Evolutionary conservation across 176 grass and related monocot species (phyloP), one percentile per base, ranked within the genome.

Genomic region (Aegilops speltoides): DNA sequence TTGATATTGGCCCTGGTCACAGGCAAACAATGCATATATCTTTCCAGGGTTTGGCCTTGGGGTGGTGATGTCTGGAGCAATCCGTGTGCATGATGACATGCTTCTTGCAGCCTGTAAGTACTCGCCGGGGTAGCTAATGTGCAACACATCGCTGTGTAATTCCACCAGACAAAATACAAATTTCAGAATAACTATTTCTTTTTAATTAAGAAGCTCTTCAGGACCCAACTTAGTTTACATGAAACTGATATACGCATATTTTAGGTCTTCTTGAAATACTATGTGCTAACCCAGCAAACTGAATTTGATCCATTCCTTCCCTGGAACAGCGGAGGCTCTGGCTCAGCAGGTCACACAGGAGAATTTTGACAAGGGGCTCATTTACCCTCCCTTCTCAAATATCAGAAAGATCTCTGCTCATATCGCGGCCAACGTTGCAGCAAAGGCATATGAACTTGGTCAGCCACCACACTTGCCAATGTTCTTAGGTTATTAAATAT

Each of bases 401-500:
- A 97, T 97, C 86, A 90, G 94, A 71, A 97, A 94, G 78, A 94
- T 97, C 46, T 94, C 90, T 80, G 94, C 94, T 32, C 89, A 92
- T 41, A 94, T 97, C 79, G 92, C 92, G 56, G 94, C 94, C 82
- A 94, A 89, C 13, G 94, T 97, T 60, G 94, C 94, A 22, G 92
- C 94, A 28, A 97, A 94, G 91, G 94, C 94, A 71, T 94, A 97
- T 62, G 92, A 97, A 85, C 94, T 94, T 61, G 94, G 94, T 97
- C 8, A 88, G 77, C 78, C 78, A 70, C 57, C 41, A 25, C 69
- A 40, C 13, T 67, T 36, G 0, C 10, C 3, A 64, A 31, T 66
- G 71, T 83, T 73, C 11, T 78, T 31, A 69, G 14, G 48, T 28
- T 41, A 68, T 57, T 57, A n/a, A 48, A 15, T 71, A 20, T 75